Evolutionary conservation across 768 basidiomycete genomes (phyloP).

Genomic region (Cytidiella melzeri): DNA sequence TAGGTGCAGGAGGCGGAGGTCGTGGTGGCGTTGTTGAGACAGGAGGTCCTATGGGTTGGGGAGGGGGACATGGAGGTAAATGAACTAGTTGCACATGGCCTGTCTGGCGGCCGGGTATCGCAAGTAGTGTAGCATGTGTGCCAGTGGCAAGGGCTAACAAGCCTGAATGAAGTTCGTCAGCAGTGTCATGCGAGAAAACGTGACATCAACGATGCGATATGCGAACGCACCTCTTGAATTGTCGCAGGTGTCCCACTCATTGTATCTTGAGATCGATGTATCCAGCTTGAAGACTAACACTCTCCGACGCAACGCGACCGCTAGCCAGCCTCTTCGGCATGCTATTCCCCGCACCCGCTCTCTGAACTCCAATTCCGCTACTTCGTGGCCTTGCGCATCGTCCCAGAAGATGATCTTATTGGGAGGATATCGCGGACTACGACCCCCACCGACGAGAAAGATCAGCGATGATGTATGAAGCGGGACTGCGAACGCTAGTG

Average conservation of each 20-base stretch:
- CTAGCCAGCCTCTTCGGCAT: slow-evolving; percentile 79
- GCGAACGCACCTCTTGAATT: slow-evolving; percentile 64
- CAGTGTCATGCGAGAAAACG: too few species aligned
- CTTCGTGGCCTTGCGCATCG: slow-evolving; percentile 66
- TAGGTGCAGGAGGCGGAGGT: slow-evolving; percentile 47
- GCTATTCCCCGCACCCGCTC: slow-evolving; percentile 77
- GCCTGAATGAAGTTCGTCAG: slow-evolving; percentile 51
- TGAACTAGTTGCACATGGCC: slow-evolving; percentile 88
- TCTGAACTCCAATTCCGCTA: slow-evolving; percentile 85
- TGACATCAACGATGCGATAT: too few species aligned
- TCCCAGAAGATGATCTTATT: slow-evolving; percentile 94
- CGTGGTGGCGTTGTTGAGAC: slow-evolving; percentile 42
- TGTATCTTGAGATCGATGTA: slow-evolving; percentile 53
- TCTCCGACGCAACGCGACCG: slow-evolving; percentile 71
- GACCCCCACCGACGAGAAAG: slow-evolving; percentile 83
- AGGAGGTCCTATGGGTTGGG: slow-evolving; percentile 51
- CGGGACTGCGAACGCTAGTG: slow-evolving; percentile 70
- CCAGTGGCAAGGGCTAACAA: slow-evolving; percentile 77
- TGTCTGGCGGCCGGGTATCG: slow-evolving; percentile 76
- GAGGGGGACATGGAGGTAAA: slow-evolving; percentile 70
- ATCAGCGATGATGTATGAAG: slow-evolving; percentile 77
- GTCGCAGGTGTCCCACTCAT: slow-evolving; percentile 84
- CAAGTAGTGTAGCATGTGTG: slow-evolving; percentile 73
- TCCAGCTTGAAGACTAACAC: slow-evolving; percentile 75
- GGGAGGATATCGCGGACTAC: slow-evolving; percentile 82